Percentiles rank a stretch among this genome's conserved stretches.
phyloP scores from a whole-genome alignment of 495 filamentous ascomycete species.

The Platismatia glauca region DNA sequence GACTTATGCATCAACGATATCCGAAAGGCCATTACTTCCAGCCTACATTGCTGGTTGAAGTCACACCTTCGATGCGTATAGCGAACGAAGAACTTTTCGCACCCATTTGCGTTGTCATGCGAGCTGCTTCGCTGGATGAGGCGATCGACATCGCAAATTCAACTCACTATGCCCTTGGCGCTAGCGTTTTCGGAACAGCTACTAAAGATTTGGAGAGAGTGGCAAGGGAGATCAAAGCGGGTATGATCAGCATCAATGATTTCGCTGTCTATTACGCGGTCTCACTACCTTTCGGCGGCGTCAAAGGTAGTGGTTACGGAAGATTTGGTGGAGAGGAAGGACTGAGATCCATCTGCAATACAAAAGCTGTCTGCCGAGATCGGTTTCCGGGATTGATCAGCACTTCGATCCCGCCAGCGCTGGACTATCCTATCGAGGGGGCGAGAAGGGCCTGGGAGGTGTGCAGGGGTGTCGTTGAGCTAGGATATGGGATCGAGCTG shows the following conservation, averaged over 20 bases:
- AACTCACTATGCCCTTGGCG: conserved; percentile 67
- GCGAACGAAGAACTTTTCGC: conserved; percentile 89
- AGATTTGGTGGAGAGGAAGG: conserved; percentile 90
- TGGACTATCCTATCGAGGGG: conserved; percentile 72
- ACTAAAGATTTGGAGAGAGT: conserved; percentile 46
- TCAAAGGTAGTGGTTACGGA: conserved; percentile 70
- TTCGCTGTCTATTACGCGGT: conserved; percentile 89
- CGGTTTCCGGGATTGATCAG: conserved; percentile 46
- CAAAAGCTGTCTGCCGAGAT: conserved; percentile 79
- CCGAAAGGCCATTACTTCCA: conserved; percentile 80
- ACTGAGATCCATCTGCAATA: conserved; percentile 70
- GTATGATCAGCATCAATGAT: conserved; percentile 92
- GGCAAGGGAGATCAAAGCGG: conserved; percentile 60
- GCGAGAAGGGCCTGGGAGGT: conserved; percentile 49
- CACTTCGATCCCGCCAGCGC: conserved; percentile 67
- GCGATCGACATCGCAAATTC: conserved; percentile 68
- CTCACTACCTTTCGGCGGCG: conserved; percentile 84
- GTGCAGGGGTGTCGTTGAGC: conserved; percentile 53
- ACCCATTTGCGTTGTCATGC: conserved; percentile 78
- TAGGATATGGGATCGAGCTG: conserved; percentile 50
- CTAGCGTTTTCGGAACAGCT: conserved; percentile 66
- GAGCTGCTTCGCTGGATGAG: conserved; percentile 48
- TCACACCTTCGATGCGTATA: conserved; percentile 68
- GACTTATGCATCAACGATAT: conserved; percentile 57
- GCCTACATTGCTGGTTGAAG: conserved; percentile 82